These are phyloP conservation scores for Lentinula aciculospora DNA, from an alignment of 768 basidiomycete genomes.

Conservation along the genomic window DNA sequence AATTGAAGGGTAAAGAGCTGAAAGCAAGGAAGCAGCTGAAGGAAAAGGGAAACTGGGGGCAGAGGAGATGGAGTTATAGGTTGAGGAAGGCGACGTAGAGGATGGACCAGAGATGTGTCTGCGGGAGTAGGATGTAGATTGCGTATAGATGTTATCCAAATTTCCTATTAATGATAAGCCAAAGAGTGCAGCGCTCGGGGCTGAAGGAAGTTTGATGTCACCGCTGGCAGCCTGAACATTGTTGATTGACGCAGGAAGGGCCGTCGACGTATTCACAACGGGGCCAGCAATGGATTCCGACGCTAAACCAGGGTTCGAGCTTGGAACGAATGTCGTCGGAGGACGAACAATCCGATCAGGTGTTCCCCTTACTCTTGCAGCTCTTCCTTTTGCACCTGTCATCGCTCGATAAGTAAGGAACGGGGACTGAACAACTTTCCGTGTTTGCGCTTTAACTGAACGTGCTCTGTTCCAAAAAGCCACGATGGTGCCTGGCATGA, in stretches of 20 bases:
- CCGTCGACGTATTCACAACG: conserved; percentile 15
- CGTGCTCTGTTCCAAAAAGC: conserved; percentile 59
- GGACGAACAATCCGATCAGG: not conserved
- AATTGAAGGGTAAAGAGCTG: not conserved
- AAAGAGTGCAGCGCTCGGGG: conserved; percentile 32
- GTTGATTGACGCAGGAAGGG: conserved; percentile 7
- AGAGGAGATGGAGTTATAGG: not conserved
- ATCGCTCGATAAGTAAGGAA: conserved; percentile 45
- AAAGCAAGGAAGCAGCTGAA: not conserved
- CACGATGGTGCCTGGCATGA: conserved; percentile 28
- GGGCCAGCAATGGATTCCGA: conserved; percentile 49
- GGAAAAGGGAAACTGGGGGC: not conserved
- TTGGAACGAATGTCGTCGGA: not conserved
- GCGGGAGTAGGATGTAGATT: not conserved
- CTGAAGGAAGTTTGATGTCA: conserved; percentile 25
- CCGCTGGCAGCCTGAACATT: not conserved
- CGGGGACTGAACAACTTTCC: conserved; percentile 39
- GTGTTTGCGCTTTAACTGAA: conserved; percentile 46
- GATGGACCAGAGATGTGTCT: not conserved
- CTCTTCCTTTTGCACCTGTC: conserved; percentile 45
- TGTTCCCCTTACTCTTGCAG: conserved; percentile 21
- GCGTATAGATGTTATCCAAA: conserved; percentile 51
- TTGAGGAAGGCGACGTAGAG: not conserved
- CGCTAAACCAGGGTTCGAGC: conserved; percentile 21
- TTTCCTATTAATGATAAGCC: conserved; percentile 68